Conservation (phyloP, 495 filamentous ascomycete species). For the Penicillium mononematosum region DNA sequence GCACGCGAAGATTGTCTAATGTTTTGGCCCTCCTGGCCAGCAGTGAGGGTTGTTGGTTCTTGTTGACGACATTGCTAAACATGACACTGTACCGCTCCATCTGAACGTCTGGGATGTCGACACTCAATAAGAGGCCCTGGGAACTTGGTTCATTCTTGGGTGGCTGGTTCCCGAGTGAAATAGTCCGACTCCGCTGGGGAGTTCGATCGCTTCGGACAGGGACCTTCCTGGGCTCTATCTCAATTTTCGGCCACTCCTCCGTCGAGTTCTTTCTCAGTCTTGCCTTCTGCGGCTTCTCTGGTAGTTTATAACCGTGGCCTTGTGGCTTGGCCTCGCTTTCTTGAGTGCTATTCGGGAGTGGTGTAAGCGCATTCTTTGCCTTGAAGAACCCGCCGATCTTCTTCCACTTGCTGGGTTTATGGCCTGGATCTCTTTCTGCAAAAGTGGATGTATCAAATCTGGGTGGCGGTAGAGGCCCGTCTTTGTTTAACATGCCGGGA, state of each 20-base stretch:
- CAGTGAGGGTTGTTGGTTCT: constrained; percentile 44
- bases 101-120: constrained; percentile 77
- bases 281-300: constrained; percentile 1
- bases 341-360: constrained; percentile 22
- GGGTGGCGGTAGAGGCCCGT: constrained; percentile 21
- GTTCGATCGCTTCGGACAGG: neutral
- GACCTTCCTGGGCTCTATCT: constrained; percentile 14
- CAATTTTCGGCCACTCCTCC: constrained; percentile 37
- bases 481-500: constrained; percentile 40
- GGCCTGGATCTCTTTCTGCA: constrained; percentile 23
- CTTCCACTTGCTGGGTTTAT: constrained; percentile 57
- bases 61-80: constrained; percentile 75
- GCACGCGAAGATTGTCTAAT: constrained; percentile 57
- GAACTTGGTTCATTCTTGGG: constrained; percentile 12
- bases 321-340: neutral
- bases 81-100: constrained; percentile 94
- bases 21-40: constrained; percentile 69
- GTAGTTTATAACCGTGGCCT: neutral
- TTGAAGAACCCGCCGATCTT: constrained; percentile 53
- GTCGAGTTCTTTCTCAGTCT: constrained; percentile 14
- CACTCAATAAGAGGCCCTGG: constrained; percentile 51
- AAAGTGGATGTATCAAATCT: constrained; percentile 22
- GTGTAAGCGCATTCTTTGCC: constrained; percentile 40
- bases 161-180: constrained; percentile 19
- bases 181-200: constrained; percentile 17